Percentiles rank a stretch among this genome's conserved stretches.
phyloP scores from a whole-genome alignment of 108 stramenopile species.

The Skeletonema tropicum region DNA sequence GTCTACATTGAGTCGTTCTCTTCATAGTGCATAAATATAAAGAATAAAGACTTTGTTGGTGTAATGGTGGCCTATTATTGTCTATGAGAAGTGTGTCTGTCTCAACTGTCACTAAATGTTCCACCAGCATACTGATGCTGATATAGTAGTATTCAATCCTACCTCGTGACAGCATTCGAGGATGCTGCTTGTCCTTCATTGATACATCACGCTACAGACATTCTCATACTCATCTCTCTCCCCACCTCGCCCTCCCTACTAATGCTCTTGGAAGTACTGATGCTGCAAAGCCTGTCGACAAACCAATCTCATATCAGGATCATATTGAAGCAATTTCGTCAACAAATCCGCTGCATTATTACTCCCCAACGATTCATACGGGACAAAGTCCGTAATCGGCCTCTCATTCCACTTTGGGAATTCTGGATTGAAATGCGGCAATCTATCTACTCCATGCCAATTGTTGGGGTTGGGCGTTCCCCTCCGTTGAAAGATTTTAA shows the following conservation, averaged over 20 bases:
- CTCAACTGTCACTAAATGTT: not conserved
- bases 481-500: constrained; percentile 88
- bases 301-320: constrained; percentile 85
- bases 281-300: constrained; percentile 87
- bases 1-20: too few relatives aligned
- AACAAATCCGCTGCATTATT: constrained; percentile 74
- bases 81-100: not conserved
- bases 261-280: constrained; percentile 72
- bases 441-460: constrained; percentile 88
- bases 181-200: not conserved
- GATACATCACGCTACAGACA: not conserved
- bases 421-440: constrained; percentile 92
- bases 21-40: too few relatives aligned
- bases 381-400: constrained; percentile 84
- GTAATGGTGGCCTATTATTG: not conserved
- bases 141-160: not conserved
- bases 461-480: constrained; percentile 89
- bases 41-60: not conserved
- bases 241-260: not conserved
- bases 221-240: constrained; percentile 6
- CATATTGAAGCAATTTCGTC: constrained; percentile 81
- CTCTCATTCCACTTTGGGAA: constrained; percentile 91
- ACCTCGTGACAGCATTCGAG: not conserved
- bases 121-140: not conserved
- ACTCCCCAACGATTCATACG: constrained; percentile 67